Conservation (phyloP, 495 filamentous ascomycete species). For the Penicillium mononematosum region DNA sequence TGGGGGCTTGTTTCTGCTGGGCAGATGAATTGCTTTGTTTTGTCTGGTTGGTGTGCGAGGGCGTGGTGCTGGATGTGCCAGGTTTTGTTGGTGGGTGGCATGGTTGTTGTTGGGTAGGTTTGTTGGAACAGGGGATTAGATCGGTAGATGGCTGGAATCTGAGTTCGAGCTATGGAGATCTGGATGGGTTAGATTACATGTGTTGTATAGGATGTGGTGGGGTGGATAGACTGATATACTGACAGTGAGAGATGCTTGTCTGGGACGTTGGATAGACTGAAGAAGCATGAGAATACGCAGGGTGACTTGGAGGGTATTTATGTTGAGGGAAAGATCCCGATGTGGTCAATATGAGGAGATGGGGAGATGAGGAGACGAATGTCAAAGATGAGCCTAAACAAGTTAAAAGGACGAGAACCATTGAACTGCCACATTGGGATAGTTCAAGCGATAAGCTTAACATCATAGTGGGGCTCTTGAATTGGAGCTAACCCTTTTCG, state of each 20-base stretch:
- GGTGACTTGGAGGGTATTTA: not conserved
- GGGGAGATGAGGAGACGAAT: not conserved
- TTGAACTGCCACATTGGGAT: conserved; percentile 19
- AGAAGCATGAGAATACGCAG: conserved; percentile 1
- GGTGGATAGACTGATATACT: conserved; percentile 2
- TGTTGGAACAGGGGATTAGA: not conserved
- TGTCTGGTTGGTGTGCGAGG: conserved; percentile 6
- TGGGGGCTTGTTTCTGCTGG: conserved; percentile 31
- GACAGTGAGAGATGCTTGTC: not conserved
- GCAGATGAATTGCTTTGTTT: conserved; percentile 22
- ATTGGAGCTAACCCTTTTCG: not conserved
- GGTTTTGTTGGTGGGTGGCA: conserved; percentile 18
- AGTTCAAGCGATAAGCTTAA: conserved; percentile 18
- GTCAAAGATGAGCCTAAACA: not conserved
- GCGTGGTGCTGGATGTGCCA: conserved; percentile 14
- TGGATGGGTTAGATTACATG: conserved; percentile 9
- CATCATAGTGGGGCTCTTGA: not conserved
- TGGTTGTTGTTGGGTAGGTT: conserved; percentile 5
- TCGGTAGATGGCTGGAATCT: not conserved
- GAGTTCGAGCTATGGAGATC: not conserved
- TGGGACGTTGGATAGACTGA: not conserved
- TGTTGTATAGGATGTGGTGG: not conserved
- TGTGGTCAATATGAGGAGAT: not conserved
- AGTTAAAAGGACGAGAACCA: not conserved
- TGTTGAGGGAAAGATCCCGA: not conserved